Evolutionary conservation across 2,329 filamentous ascomycete species (phyloP), one percentile per base, ranked within the genome.

Genomic region (Colletotrichum aenigma): DNA sequence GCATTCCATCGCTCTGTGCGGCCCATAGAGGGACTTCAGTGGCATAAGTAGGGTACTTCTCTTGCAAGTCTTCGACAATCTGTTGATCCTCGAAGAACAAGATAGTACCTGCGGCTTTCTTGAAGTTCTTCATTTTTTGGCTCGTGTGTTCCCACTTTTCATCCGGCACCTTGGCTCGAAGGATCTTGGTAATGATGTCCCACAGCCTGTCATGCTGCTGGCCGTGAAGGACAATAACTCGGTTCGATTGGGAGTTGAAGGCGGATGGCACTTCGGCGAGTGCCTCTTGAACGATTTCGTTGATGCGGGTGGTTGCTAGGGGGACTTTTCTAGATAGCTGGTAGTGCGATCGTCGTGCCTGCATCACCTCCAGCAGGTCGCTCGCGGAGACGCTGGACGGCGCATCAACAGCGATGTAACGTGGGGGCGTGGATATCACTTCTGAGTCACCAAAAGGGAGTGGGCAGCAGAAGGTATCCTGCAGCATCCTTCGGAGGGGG

Each of bases 211-310:
- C 93, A 88, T 98, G 96, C 85, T 98, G 94, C 77, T 90, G 91
- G 81, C 94, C 93, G 81, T 97, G 89, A 70, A 98, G 91, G 66
- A 98, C 90, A 62, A 98, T 90, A 72, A 94, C 87, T 75, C 96
- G 93, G 79, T 94, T 94, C 79, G 92, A 92, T 88, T 98, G 96
- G 56, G 92, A 94, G 91, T 98, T 98, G 93, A 98, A 98, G 78
- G 93, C 92, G 68, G 91, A 94, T 58, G 96, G 96, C 2, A 93
- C 89, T 83, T 95, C 89, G 74, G 91, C 87, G 79, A 97, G 87
- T 69, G 92, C 88, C 78, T 91, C 84, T 83, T 89, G 86, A 83
- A 93, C 89, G 82, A 96, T 91, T 80, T 94, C 90, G 81, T 91
- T 86, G 84, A 96, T 88, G 81, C 90, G 88, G 69, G 86, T 84